Conservation (phyloP, 2,329 filamentous ascomycete species). For the Botrytis medusae region DNA sequence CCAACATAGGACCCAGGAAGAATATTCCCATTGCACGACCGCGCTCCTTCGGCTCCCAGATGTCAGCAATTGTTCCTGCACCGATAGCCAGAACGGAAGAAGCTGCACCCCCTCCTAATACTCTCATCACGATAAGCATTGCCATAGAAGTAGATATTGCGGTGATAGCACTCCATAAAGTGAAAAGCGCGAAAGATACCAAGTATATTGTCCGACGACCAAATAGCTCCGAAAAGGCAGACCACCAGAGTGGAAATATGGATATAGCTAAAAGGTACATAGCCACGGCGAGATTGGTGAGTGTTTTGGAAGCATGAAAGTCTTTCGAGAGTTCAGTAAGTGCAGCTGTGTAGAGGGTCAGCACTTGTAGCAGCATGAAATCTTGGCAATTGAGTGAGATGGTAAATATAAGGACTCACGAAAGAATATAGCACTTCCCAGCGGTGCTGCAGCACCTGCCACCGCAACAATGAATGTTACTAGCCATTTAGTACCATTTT, state of each 20-base stretch:
- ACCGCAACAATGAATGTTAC: conserved; percentile 77
- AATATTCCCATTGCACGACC: conserved; percentile 81
- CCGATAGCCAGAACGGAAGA: conserved; percentile 82
- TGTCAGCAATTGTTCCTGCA: conserved; percentile 77
- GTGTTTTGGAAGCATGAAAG: conserved; percentile 60
- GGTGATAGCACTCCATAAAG: conserved; percentile 67
- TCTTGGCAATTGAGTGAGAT: neutral
- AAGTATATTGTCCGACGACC: conserved; percentile 80
- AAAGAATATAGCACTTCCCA: conserved; percentile 82
- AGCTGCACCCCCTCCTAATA: conserved; percentile 72
- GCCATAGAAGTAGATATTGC: conserved; percentile 68
- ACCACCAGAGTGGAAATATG: conserved; percentile 82
- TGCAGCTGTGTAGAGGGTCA: conserved; percentile 52
- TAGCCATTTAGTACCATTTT: conserved; percentile 75
- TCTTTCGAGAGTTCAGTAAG: conserved; percentile 63
- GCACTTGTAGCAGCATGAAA: neutral
- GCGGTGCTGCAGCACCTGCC: conserved; percentile 73
- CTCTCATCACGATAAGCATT: conserved; percentile 76
- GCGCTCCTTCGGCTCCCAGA: conserved; percentile 72
- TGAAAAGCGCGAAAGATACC: conserved; percentile 69
- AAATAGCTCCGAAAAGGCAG: conserved; percentile 70
- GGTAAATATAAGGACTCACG: conserved; percentile 53
- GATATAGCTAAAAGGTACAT: conserved; percentile 82
- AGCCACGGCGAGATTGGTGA: conserved; percentile 74
- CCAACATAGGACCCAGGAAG: conserved; percentile 75